These are phyloP conservation scores for Aureobasidium sp. DNA, from an alignment of 2,329 filamentous ascomycete genomes.

Conservation along the genomic window DNA sequence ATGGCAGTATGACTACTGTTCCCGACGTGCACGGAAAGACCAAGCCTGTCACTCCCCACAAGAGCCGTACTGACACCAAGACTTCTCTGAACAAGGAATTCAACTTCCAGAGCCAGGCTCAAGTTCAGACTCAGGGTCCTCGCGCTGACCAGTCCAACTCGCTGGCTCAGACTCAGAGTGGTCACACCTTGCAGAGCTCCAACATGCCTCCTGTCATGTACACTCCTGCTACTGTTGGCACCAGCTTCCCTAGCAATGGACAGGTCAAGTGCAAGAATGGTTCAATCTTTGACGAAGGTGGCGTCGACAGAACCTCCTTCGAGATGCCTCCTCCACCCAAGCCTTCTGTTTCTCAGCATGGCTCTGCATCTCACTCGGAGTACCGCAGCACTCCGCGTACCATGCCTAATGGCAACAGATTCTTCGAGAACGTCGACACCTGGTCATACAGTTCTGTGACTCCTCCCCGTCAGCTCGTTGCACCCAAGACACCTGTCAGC, in stretches of 20 bases:
- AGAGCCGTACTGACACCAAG: background rate
- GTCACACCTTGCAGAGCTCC: background rate
- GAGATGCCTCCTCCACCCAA: constrained; percentile 3
- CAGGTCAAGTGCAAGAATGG: background rate
- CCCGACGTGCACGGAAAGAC: background rate
- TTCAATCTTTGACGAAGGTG: background rate
- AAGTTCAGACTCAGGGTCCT: background rate
- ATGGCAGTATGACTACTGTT: constrained; percentile 1
- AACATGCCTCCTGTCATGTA: background rate
- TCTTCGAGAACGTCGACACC: background rate
- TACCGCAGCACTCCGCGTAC: background rate
- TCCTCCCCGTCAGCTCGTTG: background rate
- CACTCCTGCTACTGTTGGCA: background rate
- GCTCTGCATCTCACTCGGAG: background rate
- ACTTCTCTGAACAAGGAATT: background rate
- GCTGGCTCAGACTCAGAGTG: background rate
- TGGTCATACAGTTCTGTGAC: background rate
- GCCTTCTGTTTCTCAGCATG: background rate
- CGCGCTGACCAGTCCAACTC: background rate
- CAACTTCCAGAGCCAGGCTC: background rate
- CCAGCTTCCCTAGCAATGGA: background rate
- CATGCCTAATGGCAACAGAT: background rate
- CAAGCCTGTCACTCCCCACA: background rate
- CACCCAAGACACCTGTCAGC: background rate
- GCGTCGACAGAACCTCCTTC: background rate